Base-by-base conservation (phyloP, 306 rosid species). In the Cicer arietinum region DNA sequence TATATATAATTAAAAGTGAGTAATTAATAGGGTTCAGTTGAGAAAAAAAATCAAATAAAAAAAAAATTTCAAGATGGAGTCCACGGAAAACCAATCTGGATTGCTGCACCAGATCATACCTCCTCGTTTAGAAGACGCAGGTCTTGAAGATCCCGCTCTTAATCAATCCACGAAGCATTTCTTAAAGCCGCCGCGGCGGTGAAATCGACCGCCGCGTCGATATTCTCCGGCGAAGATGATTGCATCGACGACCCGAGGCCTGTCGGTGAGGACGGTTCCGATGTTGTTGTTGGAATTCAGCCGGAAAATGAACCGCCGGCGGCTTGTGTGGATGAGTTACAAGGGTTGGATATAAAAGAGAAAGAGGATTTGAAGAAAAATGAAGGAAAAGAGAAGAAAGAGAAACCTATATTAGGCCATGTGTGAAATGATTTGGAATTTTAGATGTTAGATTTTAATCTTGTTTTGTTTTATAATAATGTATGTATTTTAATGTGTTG, bases 91-190 rank as follows among this genome's bases (percentile, higher is more conserved):
- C 18, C 71, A 83, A 62, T 41, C 75, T 1, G 83, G 79, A 2
- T 40, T 87, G 2, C 84, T 89, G 22, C 83, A 88, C 57, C 82
- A 66, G 56, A 85, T 94, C 78, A 46, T 81, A 30, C 97, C 97
- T 17, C 99, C 96, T 0, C 93, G 95, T 6, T 81, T 92, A 5
- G 91, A 92, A 82, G 97, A 92, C 61, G 97, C 99, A 0, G 96
- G 93, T 50, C 99, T 94, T 66, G 96, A 92, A 78, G 92, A 94
- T 67, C 88, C 92, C 12, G 95, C 97, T 3, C 96, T 90, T 2
- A 90, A 39, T 87, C 90, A 11, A 92, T 92, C 78, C 79, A 81
- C 59, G 85, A 90, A 84, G 95, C 99, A 6, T 92, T 92, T 71
- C 71, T 85, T 40, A 86, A 85, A 79, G 99, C 97, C 14, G 96